Evolutionary conservation across 2,329 filamentous ascomycete genomes (phyloP).

Genomic region (Monilinia vaccinii-corymbosi): DNA sequence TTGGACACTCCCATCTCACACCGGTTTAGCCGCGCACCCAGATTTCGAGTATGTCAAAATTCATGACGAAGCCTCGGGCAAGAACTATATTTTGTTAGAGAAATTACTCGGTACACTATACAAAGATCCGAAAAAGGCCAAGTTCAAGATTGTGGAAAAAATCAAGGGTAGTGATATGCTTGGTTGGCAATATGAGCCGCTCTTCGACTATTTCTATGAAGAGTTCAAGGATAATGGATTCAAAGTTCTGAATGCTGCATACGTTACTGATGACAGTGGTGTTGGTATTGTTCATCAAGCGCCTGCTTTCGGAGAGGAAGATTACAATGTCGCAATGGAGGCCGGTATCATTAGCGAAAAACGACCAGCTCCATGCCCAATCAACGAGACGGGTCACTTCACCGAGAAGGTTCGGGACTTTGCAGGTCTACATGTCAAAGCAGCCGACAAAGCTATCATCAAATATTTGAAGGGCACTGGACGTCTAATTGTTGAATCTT

Average conservation of each 20-base stretch:
- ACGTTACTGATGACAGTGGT: constrained; percentile 85
- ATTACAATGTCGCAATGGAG: constrained; percentile 76
- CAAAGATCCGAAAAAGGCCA: constrained; percentile 92
- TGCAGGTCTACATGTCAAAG: constrained; percentile 80
- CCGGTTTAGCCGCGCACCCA: constrained; percentile 67
- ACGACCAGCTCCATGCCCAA: constrained; percentile 77
- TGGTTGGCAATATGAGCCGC: constrained; percentile 72
- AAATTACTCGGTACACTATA: constrained; percentile 74
- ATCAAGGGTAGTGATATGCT: constrained; percentile 77
- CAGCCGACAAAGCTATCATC: constrained; percentile 86
- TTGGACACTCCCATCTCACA: constrained; percentile 81
- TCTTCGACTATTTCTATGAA: constrained; percentile 84
- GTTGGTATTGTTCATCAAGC: constrained; percentile 91
- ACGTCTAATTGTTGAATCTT: constrained; percentile 73
- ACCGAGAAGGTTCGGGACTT: constrained; percentile 72
- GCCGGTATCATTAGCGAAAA: constrained; percentile 69
- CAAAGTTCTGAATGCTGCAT: constrained; percentile 71
- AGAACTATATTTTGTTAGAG: constrained; percentile 79
- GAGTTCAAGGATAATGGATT: constrained; percentile 82
- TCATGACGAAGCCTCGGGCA: constrained; percentile 69
- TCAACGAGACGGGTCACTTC: constrained; percentile 77
- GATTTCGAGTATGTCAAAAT: constrained; percentile 86
- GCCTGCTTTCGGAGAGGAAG: constrained; percentile 90
- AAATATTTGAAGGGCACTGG: constrained; percentile 73
- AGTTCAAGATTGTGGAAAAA: constrained; percentile 74